A percentile compares a stretch with the other conserved stretches of the same genome.
Conservation (phyloP, 331 rosid species). For the Dryas integrifolia region DNA sequence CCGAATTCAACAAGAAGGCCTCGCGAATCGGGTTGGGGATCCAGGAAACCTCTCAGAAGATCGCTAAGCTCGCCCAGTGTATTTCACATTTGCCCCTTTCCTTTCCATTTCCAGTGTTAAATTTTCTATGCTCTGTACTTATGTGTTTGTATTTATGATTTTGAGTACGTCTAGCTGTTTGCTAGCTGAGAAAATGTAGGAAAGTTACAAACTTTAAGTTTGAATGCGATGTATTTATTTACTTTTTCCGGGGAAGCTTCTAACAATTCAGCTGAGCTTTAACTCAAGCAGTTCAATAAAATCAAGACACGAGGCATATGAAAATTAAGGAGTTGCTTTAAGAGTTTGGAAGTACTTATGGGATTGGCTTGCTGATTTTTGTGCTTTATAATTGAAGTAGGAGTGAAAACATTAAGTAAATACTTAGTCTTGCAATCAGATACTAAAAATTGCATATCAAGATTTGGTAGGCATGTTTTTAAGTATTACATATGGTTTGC, state of each 20-base stretch:
- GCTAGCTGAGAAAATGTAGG: conserved; percentile 8
- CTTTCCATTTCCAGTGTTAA: background rate
- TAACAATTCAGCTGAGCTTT: background rate
- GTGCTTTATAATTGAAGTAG: background rate
- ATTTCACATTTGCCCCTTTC: background rate
- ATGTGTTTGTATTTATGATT: background rate
- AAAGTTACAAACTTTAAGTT: background rate
- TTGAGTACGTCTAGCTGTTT: background rate
- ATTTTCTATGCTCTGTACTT: background rate
- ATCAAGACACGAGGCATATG: background rate
- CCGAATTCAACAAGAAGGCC: conserved; percentile 77
- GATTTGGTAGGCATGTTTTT: background rate
- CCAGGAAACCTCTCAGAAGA: conserved; percentile 71
- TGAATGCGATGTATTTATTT: background rate
- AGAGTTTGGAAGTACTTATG: conserved; percentile 6
- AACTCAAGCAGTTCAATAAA: background rate
- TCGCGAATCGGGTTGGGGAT: conserved; percentile 71
- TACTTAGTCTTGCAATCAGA: background rate
- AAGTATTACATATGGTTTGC: background rate
- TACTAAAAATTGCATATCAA: too few species aligned
- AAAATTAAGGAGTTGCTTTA: background rate
- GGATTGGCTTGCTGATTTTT: background rate
- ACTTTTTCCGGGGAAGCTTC: background rate
- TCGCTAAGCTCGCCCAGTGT: conserved; percentile 65
- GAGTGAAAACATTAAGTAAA: background rate